Conservation (phyloP, 139 green algal genomes). For the Closterium sp. region DNA sequence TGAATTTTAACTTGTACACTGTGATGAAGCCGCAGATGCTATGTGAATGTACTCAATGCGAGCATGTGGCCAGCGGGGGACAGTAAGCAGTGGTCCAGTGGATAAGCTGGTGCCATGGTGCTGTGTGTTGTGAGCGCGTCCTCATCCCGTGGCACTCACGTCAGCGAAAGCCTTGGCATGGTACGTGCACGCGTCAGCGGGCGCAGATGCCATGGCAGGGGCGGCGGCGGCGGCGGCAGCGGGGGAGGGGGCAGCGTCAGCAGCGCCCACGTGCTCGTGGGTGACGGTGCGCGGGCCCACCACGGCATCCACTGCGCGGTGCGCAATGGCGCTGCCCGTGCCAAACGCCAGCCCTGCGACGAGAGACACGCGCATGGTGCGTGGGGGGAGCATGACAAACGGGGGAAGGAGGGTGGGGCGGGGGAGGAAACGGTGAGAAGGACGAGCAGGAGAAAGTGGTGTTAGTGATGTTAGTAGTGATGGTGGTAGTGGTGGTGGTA, state of each 20-base stretch:
- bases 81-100: neutral
- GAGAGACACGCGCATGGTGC: too few species aligned
- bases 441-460: neutral
- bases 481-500: too few species aligned
- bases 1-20: too few species aligned
- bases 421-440: neutral
- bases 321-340: slow-evolving; percentile 49
- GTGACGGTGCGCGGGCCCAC: slow-evolving; percentile 47
- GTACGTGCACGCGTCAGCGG: slow-evolving; percentile 36
- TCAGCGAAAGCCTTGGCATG: slow-evolving; percentile 54
- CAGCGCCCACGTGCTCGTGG: slow-evolving; percentile 34
- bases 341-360: slow-evolving; percentile 51
- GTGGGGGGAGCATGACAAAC: neutral
- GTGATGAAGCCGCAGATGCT: neutral
- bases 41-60: neutral
- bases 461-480: neutral
- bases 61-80: neutral
- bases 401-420: neutral
- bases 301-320: slow-evolving; percentile 52
- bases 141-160: neutral
- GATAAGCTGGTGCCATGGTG: neutral
- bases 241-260: slow-evolving; percentile 2
- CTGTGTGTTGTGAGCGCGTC: neutral
- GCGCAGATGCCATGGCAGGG: neutral
- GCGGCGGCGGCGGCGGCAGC: slow-evolving; percentile 10